These are phyloP conservation scores for Gracilaria gracilis DNA, from an alignment of 23 red algal species.

Conservation along the genomic window DNA sequence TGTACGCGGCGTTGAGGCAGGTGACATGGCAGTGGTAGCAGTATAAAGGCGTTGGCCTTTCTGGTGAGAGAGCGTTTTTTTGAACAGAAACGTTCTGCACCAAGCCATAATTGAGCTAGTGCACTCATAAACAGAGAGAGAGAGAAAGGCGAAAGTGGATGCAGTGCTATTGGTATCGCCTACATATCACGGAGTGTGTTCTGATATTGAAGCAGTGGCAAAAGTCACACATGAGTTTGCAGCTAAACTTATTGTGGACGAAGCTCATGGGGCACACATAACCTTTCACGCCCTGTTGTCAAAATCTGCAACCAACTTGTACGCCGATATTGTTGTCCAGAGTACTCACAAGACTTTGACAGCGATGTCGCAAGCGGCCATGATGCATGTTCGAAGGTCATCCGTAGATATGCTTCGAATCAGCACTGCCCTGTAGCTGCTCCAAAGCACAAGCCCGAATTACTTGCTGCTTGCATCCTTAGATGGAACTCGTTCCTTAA, in stretches of 20 bases:
- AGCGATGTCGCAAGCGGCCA: conserved; percentile 86
- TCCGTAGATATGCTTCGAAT: conserved; percentile 35
- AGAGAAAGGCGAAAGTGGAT: no score
- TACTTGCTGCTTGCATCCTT: conserved; percentile 83
- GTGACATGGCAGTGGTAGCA: conserved; percentile 25
- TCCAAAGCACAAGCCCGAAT: conserved; percentile 86
- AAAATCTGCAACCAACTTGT: conserved; percentile 29
- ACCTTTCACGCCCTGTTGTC: conserved; percentile 76
- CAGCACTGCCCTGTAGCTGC: conserved; percentile 66
- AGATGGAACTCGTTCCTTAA: conserved; percentile 76
- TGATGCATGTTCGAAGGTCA: conserved; percentile 86
- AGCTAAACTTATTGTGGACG: conserved; percentile 86
- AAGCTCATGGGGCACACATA: conserved; percentile 96
- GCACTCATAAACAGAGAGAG: no score
- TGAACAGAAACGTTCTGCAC: no score
- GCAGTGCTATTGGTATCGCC: conserved; percentile 91
- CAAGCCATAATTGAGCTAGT: no score
- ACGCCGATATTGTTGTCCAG: conserved; percentile 95
- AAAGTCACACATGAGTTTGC: conserved; percentile 47
- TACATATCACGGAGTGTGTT: conserved; percentile 88
- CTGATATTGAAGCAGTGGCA: conserved; percentile 74
- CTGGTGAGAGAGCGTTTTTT: no score
- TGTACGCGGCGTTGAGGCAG: conserved; percentile 43
- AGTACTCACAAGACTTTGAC: conserved; percentile 88
- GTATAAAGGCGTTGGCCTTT: conserved; percentile 24